A percentile compares a stretch with the other conserved stretches of the same genome.
These are phyloP conservation scores for Lasiodiplodia sp. DNA, from an alignment of 2,329 filamentous ascomycete genomes.

Conservation along the genomic window DNA sequence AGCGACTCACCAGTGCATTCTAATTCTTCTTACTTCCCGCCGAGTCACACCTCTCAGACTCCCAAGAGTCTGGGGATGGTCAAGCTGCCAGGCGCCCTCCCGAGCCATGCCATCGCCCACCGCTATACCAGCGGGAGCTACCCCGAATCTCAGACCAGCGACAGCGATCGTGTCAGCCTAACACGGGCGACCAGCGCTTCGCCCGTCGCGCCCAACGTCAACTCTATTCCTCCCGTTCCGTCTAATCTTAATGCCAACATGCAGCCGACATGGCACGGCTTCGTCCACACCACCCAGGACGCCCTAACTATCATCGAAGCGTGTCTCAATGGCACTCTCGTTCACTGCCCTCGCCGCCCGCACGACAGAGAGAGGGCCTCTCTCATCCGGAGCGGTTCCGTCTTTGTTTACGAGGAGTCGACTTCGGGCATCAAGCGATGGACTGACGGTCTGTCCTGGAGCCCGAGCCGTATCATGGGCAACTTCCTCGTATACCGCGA, in stretches of 20 bases:
- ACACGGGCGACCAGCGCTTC: slow-evolving; percentile 21
- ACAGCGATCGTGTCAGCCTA: slow-evolving; percentile 15
- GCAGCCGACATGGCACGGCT: slow-evolving; percentile 71
- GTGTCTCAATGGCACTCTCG: slow-evolving; percentile 72
- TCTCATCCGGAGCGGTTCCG: slow-evolving; percentile 81
- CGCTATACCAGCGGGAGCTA: slow-evolving; percentile 24
- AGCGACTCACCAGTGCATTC: slow-evolving; percentile 21
- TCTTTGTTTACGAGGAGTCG: slow-evolving; percentile 89
- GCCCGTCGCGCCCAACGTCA: slow-evolving; percentile 14
- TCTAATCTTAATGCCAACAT: slow-evolving; percentile 48
- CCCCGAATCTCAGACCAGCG: slow-evolving; percentile 24
- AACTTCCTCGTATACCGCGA: slow-evolving; percentile 89
- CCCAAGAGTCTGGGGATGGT: slow-evolving; percentile 18
- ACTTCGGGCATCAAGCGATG: slow-evolving; percentile 91
- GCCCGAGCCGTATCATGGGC: slow-evolving; percentile 82
- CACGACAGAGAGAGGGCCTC: slow-evolving; percentile 81
- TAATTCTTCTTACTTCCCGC: slow-evolving; percentile 16
- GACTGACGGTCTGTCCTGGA: slow-evolving; percentile 93
- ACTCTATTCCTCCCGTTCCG: slow-evolving; percentile 23
- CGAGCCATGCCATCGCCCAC: slow-evolving; percentile 9
- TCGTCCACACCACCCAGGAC: slow-evolving; percentile 74
- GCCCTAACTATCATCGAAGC: slow-evolving; percentile 83
- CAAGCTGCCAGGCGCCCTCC: slow-evolving; percentile 7
- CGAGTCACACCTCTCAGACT: slow-evolving; percentile 6
- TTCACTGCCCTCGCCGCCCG: slow-evolving; percentile 81